These are phyloP conservation scores for Amylostereum areolatum DNA, from an alignment of 1,284 basidiomycete species.

Conservation along the genomic window DNA sequence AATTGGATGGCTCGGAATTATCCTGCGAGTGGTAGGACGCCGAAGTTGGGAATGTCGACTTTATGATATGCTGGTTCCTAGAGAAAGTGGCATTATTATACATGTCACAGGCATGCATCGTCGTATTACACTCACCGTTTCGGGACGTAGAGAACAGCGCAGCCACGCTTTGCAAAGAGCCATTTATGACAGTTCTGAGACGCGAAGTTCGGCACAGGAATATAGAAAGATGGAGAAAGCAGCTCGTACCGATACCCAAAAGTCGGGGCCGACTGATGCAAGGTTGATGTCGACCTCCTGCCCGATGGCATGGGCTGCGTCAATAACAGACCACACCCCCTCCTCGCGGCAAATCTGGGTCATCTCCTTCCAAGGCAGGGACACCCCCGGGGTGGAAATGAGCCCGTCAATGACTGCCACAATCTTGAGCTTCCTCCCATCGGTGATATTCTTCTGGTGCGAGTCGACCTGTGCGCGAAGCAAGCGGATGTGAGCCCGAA, in stretches of 20 bases:
- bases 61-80: constrained; percentile 77
- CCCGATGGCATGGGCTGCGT: constrained; percentile 72
- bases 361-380: constrained; percentile 78
- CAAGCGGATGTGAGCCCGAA: constrained; percentile 37
- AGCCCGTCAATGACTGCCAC: constrained; percentile 78
- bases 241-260: constrained; percentile 66
- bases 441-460: constrained; percentile 19
- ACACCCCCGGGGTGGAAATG: constrained; percentile 62
- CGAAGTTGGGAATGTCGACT: constrained; percentile 72
- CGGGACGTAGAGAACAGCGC: constrained; percentile 75
- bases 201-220: background rate
- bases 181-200: constrained; percentile 82
- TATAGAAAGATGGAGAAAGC: background rate
- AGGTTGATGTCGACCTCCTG: constrained; percentile 50
- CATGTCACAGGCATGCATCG: no score
- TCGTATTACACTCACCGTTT: constrained; percentile 41
- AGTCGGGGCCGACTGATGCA: constrained; percentile 59
- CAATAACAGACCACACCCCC: constrained; percentile 66
- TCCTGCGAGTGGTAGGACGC: constrained; percentile 23
- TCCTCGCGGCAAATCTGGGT: constrained; percentile 65
- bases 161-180: constrained; percentile 69
- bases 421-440: constrained; percentile 34
- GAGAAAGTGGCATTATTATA: background rate
- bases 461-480: constrained; percentile 7
- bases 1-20: constrained; percentile 30